Base-by-base conservation (phyloP, 2,329 filamentous ascomycete species). In the Fusarium oligoseptatum region DNA sequence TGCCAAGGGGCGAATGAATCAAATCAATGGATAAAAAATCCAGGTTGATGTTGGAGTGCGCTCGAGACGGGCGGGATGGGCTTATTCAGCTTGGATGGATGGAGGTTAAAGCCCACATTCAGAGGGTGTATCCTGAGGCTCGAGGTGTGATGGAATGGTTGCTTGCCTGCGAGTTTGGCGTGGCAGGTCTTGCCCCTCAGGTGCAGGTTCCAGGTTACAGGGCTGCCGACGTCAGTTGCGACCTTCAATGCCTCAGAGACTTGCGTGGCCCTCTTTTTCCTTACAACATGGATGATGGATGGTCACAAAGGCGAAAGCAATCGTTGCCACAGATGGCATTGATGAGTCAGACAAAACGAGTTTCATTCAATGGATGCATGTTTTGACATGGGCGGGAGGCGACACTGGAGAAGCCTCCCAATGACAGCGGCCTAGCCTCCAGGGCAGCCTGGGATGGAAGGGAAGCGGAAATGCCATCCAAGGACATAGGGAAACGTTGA, bases 121-220 rank as follows among this genome's bases (percentile, higher is more conserved):
- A 45, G 24, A 29, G 48, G 48, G 67, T 76, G 75, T 68, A 75
- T 79, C 74, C 73, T 77, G 66, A 76, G 67, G 70, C 66, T 77
- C 67, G 70, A 70, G 68, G 55, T 67, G 74, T 64, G 60, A 34
- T 20, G 48, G 17, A 52, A 27, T n/a, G 57, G 73, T 60, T 60
- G 60, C 67, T 64, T 34, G 48, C 24, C 27, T 52, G 50, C 22
- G 37, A 14, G 43, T 74, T 63, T 61, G 60, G 60, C 57, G 62
- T 55, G 67, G 36, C 66, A 66, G 48, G 65, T 15, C 64, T 69
- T 77, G 73, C 77, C 77, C 74, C 77, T 78, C 74, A 52, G 48
- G 24, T 50, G 73, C 67, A 48, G 68, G 68, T 56, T 57, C 62
- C 48, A 60, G 29, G 56, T 24, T 27, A 15, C 34, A 24, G 20